Conservation (phyloP, 2,329 filamentous ascomycete genomes). For the Diaporthe humulicola region DNA sequence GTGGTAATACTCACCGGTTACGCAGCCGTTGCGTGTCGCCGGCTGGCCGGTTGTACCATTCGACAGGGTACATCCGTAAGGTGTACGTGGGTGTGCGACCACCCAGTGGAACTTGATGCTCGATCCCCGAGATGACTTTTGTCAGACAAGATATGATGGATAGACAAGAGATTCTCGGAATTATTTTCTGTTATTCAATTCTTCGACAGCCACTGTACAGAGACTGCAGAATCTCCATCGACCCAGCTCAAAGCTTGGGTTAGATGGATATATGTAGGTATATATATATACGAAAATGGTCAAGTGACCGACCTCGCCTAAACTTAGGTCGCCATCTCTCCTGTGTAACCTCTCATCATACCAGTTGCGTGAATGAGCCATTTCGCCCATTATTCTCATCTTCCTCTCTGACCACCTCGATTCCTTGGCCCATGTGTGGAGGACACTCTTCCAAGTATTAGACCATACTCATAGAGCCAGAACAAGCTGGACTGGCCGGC, state of each 20-base stretch:
- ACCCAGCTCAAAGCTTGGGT: conserved; percentile 15
- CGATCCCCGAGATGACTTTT: neutral
- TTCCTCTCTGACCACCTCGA: neutral
- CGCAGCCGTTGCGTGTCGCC: conserved; percentile 17
- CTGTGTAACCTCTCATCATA: neutral
- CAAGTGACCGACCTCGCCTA: conserved; percentile 14
- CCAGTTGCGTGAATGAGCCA: neutral
- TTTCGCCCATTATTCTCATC: neutral
- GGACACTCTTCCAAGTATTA: conserved; percentile 4
- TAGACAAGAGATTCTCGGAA: neutral
- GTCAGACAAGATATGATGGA: neutral
- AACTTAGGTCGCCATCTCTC: conserved; percentile 3
- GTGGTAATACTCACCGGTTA: neutral
- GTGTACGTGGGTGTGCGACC: neutral
- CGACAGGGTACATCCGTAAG: neutral
- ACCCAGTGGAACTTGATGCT: neutral
- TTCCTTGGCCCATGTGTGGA: neutral
- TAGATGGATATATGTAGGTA: conserved; percentile 10
- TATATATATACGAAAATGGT: conserved; percentile 26
- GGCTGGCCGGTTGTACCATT: neutral
- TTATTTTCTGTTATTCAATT: conserved; percentile 14
- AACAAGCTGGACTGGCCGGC: neutral
- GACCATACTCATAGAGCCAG: neutral
- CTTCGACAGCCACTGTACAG: conserved; percentile 2
- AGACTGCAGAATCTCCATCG: neutral